Base-by-base conservation (phyloP, 495 filamentous ascomycete species). In the Ascodesmis nigricans region DNA sequence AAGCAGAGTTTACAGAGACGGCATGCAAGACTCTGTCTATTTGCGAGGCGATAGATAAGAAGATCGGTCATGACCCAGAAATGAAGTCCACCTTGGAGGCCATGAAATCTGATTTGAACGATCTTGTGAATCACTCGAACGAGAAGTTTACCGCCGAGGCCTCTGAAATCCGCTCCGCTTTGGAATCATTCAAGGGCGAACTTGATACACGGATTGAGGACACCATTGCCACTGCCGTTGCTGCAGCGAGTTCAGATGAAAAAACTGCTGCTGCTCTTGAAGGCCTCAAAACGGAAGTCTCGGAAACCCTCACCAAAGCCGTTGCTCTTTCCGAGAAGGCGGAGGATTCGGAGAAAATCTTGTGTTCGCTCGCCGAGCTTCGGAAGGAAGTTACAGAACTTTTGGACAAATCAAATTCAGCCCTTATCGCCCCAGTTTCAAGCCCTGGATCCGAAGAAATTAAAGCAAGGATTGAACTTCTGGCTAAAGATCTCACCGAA, bases 401-500 rank as follows among this genome's bases (percentile, higher is more conserved):
- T 9, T 45, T 49, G 26, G 46, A 49, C 59, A 64, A 50, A 46
- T 67, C n/a, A 55, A 78, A n/a, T 62, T 90, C 16, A 64, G 63
- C 38, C 65, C 76, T 36, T 68, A 82, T 61, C 66, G 67, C 38
- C 69, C 76, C 21, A 66, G 69, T 75, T 21, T 69, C 75, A 26
- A 57, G 62, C 1, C 73, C 80, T 33, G 71, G 45, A 31, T 41
- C 73, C 29, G 75, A 78, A 15, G 58, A 72, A 20, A 80, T 74
- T 11, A 68, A 73, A 28, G 29, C 38, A 19, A 36, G 47, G n/a
- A 49, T 50, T 26, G 29, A 40, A 15, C 24, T 32, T 5, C 17
- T 50, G 15, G 33, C 41, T 7, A 74, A 78, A 52, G 46, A 50
- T 4, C 69, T 73, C 1, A 71, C 87, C 13, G 77, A 84, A 33